Percentiles rank a stretch among this genome's conserved stretches.
Evolutionary conservation across 2,329 filamentous ascomycete species (phyloP).

Genomic region (Pseudopyricularia javanii): DNA sequence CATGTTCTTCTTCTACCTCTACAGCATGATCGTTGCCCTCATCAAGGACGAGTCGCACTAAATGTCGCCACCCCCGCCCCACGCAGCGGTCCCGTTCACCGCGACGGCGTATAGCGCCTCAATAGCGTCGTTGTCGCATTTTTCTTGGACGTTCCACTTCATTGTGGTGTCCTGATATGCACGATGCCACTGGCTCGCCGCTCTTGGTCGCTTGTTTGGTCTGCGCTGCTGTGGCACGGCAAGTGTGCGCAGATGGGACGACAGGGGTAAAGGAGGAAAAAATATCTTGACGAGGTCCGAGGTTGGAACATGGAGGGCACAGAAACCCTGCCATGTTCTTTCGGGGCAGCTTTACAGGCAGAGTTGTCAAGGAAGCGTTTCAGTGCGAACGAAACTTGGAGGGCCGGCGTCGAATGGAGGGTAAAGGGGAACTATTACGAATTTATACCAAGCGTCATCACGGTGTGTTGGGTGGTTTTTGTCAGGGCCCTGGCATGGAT

Average conservation of each 20-base stretch:
- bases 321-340: too few relatives aligned
- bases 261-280: too few relatives aligned
- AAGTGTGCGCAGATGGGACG: too few relatives aligned
- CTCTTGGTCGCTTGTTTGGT: too few relatives aligned
- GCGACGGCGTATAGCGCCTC: neutral
- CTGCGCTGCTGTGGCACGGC: too few relatives aligned
- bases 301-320: too few relatives aligned
- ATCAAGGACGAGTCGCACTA: slow-evolving; percentile 91
- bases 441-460: neutral
- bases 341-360: neutral
- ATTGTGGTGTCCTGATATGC: neutral
- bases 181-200: too few relatives aligned
- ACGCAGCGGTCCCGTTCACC: neutral
- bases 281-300: too few relatives aligned
- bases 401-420: neutral
- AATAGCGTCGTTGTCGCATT: neutral
- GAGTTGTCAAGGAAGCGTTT: neutral
- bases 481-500: neutral
- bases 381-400: neutral
- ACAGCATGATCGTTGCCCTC: slow-evolving; percentile 95
- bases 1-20: slow-evolving; percentile 99
- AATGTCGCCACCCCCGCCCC: slow-evolving; percentile 14
- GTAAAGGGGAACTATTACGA: neutral
- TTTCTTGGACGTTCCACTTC: neutral
- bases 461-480: neutral